Evolutionary conservation across 352 stramenopile genomes (phyloP), one percentile per base, ranked within the genome.

Genomic region (Phytopythium aichiense): DNA sequence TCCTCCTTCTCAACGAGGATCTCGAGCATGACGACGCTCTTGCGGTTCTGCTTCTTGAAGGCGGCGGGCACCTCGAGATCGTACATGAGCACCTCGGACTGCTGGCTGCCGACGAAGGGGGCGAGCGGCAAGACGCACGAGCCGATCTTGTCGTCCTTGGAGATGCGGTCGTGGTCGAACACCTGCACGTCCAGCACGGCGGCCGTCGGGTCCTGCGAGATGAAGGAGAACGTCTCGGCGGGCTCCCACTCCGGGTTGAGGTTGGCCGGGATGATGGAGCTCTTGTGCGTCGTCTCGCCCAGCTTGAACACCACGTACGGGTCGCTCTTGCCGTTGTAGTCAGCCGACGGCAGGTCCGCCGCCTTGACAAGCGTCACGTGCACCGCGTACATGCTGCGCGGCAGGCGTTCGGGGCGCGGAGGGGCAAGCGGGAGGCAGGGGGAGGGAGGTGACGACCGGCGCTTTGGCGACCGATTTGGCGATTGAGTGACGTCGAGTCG

Each of bases 261-360:
- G 43, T 81, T 78, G 48, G 71, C 74, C 15, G 64, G 54, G 45
- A 89, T 74, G 43, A 77, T 71, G 45, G 83, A 87, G 71, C 79
- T 91, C 69, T 87, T 89, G 63, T 85, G 84, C 60, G 71, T 88
- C 42, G 72, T 75, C 48, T 72, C 74, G 58, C 78, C 76, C 33
- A 92, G 61, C 50, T 88, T 86, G 66, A 94, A 89, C 28, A 84
- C 70, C 43, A 92, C 73, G 65, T 94, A 92, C 60, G 85, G 85
- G 66, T 94, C 86, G 61, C 80, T 91, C 74, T 94, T 94, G 70
- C 86, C 84, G 65, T 88, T 89, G 40, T 84, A 87, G 77, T 94
- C 86, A 65, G 81, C 83, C 15, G 80, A 70, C 13, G 85, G 70
- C 33, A 94, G 68, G 63, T 92, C 82, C 51, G 74, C 74, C 18